Evolutionary conservation across 257 asterid genomes (phyloP).

Genomic region (Solanum piurae): DNA sequence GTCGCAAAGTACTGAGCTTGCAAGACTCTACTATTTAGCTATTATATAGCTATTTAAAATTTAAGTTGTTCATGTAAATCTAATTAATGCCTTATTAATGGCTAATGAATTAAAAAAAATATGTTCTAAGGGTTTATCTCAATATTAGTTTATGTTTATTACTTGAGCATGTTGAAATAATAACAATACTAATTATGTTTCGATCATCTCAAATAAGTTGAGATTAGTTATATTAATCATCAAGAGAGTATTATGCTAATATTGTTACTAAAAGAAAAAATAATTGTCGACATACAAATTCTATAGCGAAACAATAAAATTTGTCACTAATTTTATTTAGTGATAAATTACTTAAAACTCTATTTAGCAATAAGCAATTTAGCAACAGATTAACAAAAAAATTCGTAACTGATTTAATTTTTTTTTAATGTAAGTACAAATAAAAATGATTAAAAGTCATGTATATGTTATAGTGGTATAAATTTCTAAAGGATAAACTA

Average conservation of each 20-base stretch:
- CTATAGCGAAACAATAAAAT: too few relatives aligned
- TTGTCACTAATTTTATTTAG: too few relatives aligned
- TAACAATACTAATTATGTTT: not conserved
- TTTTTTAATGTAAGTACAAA: too few relatives aligned
- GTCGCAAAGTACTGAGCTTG: not conserved
- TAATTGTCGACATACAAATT: too few relatives aligned
- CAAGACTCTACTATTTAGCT: not conserved
- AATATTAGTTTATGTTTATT: not conserved
- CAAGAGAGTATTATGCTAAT: not conserved
- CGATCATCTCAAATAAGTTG: not conserved
- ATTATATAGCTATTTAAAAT: not conserved
- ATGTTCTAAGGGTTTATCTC: not conserved
- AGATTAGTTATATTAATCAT: not conserved
- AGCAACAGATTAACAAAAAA: not conserved
- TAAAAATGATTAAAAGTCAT: too few relatives aligned
- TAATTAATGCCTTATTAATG: not conserved
- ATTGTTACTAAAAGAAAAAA: not conserved
- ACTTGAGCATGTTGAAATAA: not conserved
- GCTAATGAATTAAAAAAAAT: not conserved
- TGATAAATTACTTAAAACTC: too few relatives aligned
- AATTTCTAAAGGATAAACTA: not conserved
- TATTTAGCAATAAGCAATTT: too few relatives aligned
- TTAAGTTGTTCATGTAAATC: not conserved
- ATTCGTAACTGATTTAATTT: too few relatives aligned
- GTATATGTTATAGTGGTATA: too few relatives aligned